phyloP scores from a whole-genome alignment of 169 alveolate species.

The Pseudocohnilembus persalinus region DNA sequence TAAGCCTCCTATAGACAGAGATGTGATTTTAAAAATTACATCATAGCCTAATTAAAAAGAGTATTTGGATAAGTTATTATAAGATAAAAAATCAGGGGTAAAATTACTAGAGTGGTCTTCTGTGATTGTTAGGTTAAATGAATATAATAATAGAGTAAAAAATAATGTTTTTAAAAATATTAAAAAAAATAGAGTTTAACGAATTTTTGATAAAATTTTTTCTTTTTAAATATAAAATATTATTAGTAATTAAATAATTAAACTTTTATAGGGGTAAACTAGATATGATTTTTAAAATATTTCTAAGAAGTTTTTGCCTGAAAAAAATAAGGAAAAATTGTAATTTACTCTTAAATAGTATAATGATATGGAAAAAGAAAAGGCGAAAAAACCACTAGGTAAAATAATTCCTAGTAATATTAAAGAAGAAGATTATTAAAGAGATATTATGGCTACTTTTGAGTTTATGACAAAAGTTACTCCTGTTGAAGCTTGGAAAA shows the following conservation, averaged over 20 bases:
- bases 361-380: background rate
- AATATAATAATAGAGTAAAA: background rate
- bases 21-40: background rate
- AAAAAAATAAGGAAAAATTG: background rate
- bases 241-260: too few species aligned
- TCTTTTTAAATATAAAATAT: too few species aligned
- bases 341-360: background rate
- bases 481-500: too few species aligned
- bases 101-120: background rate
- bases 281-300: background rate
- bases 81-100: background rate
- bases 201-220: too few species aligned
- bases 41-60: background rate
- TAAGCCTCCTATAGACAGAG: background rate
- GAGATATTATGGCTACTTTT: too few species aligned
- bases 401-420: background rate
- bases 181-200: too few species aligned
- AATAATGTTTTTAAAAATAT: too few species aligned
- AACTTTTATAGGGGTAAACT: background rate
- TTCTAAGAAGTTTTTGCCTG: background rate
- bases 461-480: too few species aligned
- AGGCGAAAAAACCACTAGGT: background rate
- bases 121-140: background rate
- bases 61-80: background rate
- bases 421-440: background rate